Conservation (phyloP, 176 grass and related monocot species). For the Carex kokanica region DNA sequence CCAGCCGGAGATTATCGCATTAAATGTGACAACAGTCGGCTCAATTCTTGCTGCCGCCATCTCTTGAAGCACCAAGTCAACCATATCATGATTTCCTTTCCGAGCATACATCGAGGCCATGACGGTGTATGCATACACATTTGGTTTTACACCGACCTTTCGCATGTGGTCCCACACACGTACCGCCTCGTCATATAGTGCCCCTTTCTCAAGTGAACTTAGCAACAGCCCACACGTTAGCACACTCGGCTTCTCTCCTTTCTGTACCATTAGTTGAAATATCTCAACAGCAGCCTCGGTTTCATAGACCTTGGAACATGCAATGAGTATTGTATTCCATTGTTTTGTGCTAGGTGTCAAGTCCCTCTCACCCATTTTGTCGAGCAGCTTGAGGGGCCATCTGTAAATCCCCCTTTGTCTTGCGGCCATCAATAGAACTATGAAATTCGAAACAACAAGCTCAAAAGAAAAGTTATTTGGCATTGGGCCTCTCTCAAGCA, state of each 20-base stretch:
- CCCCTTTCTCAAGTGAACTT: conserved; percentile 69
- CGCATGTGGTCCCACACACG: conserved; percentile 80
- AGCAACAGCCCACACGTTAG: conserved; percentile 73
- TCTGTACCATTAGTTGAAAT: conserved; percentile 71
- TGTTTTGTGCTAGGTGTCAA: conserved; percentile 60
- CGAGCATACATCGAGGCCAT: conserved; percentile 66
- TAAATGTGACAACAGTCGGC: conserved; percentile 84
- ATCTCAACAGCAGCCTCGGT: conserved; percentile 56
- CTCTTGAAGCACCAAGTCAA: conserved; percentile 49
- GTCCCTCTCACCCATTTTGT: conserved; percentile 91
- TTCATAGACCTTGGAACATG: conserved; percentile 79
- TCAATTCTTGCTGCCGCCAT: conserved; percentile 50
- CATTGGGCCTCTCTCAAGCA: conserved; percentile 70
- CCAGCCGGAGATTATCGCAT: conserved; percentile 73
- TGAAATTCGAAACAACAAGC: conserved; percentile 74
- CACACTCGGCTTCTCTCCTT: conserved; percentile 54
- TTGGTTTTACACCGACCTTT: conserved; percentile 64
- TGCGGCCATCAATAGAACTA: conserved; percentile 58
- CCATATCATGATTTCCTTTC: conserved; percentile 53
- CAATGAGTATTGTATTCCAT: conserved; percentile 81
- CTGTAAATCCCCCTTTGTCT: conserved; percentile 66
- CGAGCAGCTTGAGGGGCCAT: conserved; percentile 62
- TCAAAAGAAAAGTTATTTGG: conserved; percentile 76
- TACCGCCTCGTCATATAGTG: conserved; percentile 63
- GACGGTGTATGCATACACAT: conserved; percentile 78